Conservation (phyloP, 2,329 filamentous ascomycete species). For the Fusarium sp. region DNA sequence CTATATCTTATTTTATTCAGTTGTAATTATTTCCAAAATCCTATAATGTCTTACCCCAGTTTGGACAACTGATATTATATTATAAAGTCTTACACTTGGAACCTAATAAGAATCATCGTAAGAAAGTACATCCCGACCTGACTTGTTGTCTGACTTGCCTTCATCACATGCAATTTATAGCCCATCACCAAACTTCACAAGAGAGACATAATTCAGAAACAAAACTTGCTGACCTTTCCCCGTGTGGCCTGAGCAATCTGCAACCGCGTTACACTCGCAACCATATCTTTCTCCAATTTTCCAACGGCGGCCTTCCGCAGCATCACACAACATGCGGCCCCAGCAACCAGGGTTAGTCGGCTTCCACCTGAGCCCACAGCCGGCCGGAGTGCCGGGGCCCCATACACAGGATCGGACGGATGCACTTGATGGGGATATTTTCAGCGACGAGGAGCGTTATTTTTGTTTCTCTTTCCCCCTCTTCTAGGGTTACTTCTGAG, state of each 20-base stretch:
- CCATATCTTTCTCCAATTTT: constrained; percentile 39
- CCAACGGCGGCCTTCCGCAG: constrained; percentile 3
- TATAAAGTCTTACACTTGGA: no score
- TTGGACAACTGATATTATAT: no score
- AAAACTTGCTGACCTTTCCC: neutral
- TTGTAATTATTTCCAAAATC: no score
- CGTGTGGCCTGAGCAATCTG: constrained; percentile 13
- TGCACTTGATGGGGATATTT: constrained; percentile 39
- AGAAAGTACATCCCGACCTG: no score
- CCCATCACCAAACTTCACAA: neutral
- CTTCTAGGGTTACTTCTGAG: neutral
- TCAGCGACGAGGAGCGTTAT: constrained; percentile 29
- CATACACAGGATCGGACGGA: constrained; percentile 26
- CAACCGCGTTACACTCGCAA: constrained; percentile 13
- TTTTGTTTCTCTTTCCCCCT: neutral
- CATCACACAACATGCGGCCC: constrained; percentile 27
- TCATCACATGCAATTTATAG: neutral
- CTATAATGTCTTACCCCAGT: no score
- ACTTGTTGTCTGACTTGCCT: no score
- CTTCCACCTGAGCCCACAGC: constrained; percentile 38
- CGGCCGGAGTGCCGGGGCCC: constrained; percentile 38
- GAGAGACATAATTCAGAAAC: neutral
- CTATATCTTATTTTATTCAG: no score
- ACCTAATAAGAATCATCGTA: no score
- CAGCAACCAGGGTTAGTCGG: constrained; percentile 35